Base-by-base conservation (phyloP, 371 early-diverging fungal genomes). In the Blastocladiella emersonii region DNA sequence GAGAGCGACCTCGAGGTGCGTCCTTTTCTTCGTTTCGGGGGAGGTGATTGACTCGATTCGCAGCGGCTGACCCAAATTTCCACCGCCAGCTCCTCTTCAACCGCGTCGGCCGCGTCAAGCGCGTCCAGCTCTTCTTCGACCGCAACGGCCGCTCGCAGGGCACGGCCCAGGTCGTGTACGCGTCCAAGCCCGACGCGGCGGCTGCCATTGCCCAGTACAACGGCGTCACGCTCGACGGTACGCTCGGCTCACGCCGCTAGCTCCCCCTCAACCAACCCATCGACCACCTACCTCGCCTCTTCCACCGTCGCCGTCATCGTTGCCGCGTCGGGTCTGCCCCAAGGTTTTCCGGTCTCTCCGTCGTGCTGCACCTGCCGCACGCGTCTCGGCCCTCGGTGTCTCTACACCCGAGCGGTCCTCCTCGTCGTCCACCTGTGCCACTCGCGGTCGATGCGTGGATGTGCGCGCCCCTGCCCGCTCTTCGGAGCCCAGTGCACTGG, bases 81-180 rank as follows among this genome's bases (percentile, higher is more conserved):
- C 61, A 45, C n/a, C n/a, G n/a, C n/a, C 70, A 71, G 72, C 69
- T 71, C 49, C 69, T 77, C 63, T 77, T 77, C 64, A 63, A 68
- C 60, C 61, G 76, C 65, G 70, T 79, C 67, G 90, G 90, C 41
- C 84, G 78, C 48, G 78, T 90, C 61, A 72, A 72, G 63, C 67
- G 72, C 63, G 89, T 83, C n/a, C 72, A 72, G 19, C 72, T 90
- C 51, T 82, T 85, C 79, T 89, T 77, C 70, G 81, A 81, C 68
- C 72, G 76, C 44, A 70, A 73, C 63, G 90, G 89, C 65, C 76
- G 74, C 65, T 88, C 88, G 27, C 79, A 76, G 63, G 90, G 90
- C 43, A 77, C 80, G 10, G 91, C 83, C 61, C 75, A 80, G 39
- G 81, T 90, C 37, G 67, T 81, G 61, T 90, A 87, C 70, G 64